Percentiles rank a stretch among this genome's conserved stretches.
phyloP scores from a whole-genome alignment of 352 stramenopile species.

The Phytophthora cactorum region DNA sequence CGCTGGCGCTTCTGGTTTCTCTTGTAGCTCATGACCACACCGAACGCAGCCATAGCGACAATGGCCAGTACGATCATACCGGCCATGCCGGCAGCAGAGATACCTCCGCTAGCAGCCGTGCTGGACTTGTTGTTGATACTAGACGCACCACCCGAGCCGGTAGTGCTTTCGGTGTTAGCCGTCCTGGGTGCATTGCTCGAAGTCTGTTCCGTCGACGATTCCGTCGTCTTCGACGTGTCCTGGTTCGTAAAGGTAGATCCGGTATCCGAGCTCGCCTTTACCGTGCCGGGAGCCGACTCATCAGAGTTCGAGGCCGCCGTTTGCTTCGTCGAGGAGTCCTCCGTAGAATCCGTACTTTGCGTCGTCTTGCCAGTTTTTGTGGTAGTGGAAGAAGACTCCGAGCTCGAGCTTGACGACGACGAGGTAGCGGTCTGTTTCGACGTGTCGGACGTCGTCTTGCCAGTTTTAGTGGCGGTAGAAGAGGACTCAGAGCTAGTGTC shows the following conservation, averaged over 20 bases:
- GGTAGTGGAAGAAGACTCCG: background rate
- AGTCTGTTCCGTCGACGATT: constrained; percentile 24
- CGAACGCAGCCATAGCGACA: constrained; percentile 54
- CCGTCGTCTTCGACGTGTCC: constrained; percentile 15
- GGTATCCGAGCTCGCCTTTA: constrained; percentile 44
- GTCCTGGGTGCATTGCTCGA: constrained; percentile 12
- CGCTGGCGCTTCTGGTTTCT: constrained; percentile 81
- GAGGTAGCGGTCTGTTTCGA: background rate
- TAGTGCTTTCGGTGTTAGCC: constrained; percentile 11
- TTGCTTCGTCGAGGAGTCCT: constrained; percentile 10
- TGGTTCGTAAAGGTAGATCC: constrained; percentile 46
- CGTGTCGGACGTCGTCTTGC: constrained; percentile 9
- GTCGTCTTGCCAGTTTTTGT: constrained; percentile 20
- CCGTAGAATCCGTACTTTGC: constrained; percentile 14
- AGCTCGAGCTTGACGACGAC: background rate
- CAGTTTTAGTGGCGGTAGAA: constrained; percentile 9
- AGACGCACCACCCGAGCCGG: constrained; percentile 8
- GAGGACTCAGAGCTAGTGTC: background rate
- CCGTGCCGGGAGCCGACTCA: constrained; percentile 31
- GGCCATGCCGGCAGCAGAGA: constrained; percentile 66
- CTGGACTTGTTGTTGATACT: constrained; percentile 56
- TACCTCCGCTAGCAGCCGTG: constrained; percentile 19
- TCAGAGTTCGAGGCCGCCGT: constrained; percentile 13
- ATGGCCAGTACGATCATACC: constrained; percentile 66
- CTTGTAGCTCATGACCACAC: constrained; percentile 73